phyloP scores from a whole-genome alignment of 1,139 yeast species.

The Debaryomyces sp. region DNA sequence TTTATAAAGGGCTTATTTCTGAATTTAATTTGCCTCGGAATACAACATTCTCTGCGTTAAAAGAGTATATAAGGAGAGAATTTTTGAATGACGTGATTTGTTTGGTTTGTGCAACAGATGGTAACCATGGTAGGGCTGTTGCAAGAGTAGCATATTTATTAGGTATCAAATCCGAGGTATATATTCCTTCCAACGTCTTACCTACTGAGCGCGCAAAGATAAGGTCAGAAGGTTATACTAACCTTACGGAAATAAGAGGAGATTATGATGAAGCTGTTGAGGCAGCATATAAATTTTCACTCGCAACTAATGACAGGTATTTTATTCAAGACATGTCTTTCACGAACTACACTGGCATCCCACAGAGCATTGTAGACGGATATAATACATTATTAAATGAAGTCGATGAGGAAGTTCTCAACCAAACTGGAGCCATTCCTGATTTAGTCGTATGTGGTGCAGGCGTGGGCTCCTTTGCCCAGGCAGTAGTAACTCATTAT shows the following conservation, averaged over 20 bases:
- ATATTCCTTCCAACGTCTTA: not conserved
- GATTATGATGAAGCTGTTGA: not conserved
- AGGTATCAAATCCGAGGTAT: not conserved
- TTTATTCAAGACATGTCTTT: not conserved
- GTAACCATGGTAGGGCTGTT: constrained; percentile 1
- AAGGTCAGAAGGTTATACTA: not conserved
- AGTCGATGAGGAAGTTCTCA: not conserved
- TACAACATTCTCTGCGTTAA: not conserved
- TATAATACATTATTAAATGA: not conserved
- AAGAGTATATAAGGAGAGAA: not conserved
- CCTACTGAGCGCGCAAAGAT: not conserved
- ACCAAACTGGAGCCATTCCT: not conserved
- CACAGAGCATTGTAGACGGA: not conserved
- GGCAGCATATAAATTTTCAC: not conserved
- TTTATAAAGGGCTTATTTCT: not conserved
- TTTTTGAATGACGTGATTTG: not conserved
- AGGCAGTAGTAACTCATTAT: not conserved
- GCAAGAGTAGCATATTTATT: not conserved
- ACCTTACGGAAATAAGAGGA: not conserved
- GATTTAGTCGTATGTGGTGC: not conserved
- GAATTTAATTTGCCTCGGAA: not conserved
- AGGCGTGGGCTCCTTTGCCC: not conserved
- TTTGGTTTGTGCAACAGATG: constrained; percentile 1
- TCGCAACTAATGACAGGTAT: not conserved
- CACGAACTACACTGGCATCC: not conserved